phyloP scores from a whole-genome alignment of 2,329 filamentous ascomycete genomes.

The Teratosphaeria nubilosa region DNA sequence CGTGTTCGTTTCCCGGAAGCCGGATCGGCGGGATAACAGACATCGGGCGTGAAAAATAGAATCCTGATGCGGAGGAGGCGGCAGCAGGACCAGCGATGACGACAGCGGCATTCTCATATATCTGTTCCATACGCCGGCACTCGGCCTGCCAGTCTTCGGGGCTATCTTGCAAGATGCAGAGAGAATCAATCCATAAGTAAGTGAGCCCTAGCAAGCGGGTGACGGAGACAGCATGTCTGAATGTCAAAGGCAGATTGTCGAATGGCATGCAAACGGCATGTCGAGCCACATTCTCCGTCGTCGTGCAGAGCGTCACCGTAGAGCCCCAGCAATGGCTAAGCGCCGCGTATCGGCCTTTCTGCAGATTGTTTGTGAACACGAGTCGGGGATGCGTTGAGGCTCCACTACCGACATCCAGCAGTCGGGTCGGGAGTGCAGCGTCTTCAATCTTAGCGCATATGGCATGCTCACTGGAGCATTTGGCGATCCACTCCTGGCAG shows the following conservation, averaged over 20 bases:
- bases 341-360: neutral
- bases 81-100: neutral
- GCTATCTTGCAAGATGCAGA: constrained; percentile 7
- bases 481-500: too few species aligned
- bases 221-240: constrained; percentile 1
- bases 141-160: neutral
- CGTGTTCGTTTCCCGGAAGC: too few species aligned
- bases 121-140: neutral
- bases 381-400: too few species aligned
- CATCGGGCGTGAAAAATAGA: neutral
- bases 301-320: neutral
- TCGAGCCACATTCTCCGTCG: neutral
- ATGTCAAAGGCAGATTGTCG: neutral
- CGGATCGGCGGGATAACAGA: too few species aligned
- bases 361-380: too few species aligned
- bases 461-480: too few species aligned
- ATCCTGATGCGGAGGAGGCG: neutral
- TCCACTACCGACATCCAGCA: neutral
- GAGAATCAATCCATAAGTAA: constrained; percentile 8
- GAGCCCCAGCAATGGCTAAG: neutral
- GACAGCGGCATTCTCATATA: neutral
- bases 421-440: neutral
- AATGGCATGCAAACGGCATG: neutral
- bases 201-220: neutral
- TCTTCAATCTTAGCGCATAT: too few species aligned